These are phyloP conservation scores for Rhizopogon parksii DNA, from an alignment of 1,284 basidiomycete genomes.

Conservation along the genomic window DNA sequence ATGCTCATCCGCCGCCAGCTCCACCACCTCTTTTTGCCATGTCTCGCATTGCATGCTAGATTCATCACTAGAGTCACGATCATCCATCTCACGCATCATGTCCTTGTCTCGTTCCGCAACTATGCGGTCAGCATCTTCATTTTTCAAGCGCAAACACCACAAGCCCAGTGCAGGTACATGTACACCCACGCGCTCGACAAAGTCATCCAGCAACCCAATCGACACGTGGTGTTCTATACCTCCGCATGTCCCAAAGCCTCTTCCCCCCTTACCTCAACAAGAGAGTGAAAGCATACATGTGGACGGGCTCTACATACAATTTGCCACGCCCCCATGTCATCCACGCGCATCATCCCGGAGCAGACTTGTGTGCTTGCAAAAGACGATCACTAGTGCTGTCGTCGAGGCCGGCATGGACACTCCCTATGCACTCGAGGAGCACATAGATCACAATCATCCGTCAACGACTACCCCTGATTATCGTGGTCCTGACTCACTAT, in stretches of 20 bases:
- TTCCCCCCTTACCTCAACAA: slow-evolving; percentile 14
- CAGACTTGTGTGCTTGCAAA: slow-evolving; percentile 33
- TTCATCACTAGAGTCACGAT: background rate
- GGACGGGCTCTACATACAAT: slow-evolving; percentile 36
- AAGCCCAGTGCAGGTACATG: background rate
- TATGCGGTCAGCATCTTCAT: slow-evolving; percentile 13
- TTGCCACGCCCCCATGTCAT: slow-evolving; percentile 15
- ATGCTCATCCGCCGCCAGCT: slow-evolving; percentile 15
- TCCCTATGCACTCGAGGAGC: slow-evolving; percentile 20
- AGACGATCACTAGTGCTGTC: slow-evolving; percentile 39
- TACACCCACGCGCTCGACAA: slow-evolving; percentile 3
- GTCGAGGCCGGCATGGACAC: slow-evolving; percentile 40
- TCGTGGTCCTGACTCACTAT: slow-evolving; percentile 28
- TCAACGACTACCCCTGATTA: slow-evolving; percentile 12
- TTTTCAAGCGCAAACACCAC: slow-evolving; percentile 21
- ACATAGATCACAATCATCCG: slow-evolving; percentile 2
- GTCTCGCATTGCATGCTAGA: slow-evolving; percentile 14
- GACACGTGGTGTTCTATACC: slow-evolving; percentile 4
- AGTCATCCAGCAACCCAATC: background rate
- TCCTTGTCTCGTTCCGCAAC: slow-evolving; percentile 13
- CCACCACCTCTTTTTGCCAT: slow-evolving; percentile 23
- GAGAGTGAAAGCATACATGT: slow-evolving; percentile 8
- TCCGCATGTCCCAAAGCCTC: slow-evolving; percentile 12
- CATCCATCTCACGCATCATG: slow-evolving; percentile 8
- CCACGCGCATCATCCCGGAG: slow-evolving; percentile 21